Evolutionary conservation across 1,284 basidiomycete genomes (phyloP).

Genomic region (Moniliella sp.): DNA sequence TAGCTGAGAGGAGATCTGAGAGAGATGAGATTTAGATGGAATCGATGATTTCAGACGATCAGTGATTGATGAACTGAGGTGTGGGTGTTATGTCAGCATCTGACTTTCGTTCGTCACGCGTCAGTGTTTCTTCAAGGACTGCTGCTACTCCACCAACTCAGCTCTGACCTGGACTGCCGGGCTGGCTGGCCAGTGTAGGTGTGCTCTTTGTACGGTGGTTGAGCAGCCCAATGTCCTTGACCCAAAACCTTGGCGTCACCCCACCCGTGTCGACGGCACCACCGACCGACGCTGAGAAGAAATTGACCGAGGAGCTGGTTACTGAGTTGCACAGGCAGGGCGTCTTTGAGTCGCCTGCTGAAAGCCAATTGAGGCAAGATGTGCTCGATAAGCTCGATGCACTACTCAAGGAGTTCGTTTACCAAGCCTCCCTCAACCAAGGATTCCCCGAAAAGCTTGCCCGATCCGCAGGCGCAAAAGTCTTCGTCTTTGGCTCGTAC

Average conservation of each 20-base stretch:
- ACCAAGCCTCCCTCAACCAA: conserved; percentile 51
- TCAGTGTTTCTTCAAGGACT: no score
- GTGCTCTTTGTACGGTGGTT: no score
- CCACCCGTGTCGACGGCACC: conserved; percentile 54
- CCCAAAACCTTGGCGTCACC: conserved; percentile 42
- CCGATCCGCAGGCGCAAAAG: conserved; percentile 73
- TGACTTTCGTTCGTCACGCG: no score
- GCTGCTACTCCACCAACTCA: no score
- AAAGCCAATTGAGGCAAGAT: conserved; percentile 68
- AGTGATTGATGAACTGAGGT: no score
- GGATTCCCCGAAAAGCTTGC: conserved; percentile 73
- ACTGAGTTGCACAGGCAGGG: conserved; percentile 66
- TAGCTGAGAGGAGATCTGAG: no score
- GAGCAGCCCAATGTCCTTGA: no score
- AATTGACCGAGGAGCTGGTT: conserved; percentile 59
- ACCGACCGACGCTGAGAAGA: conserved; percentile 26
- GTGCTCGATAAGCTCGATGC: conserved; percentile 76
- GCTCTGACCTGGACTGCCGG: no score
- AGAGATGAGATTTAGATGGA: no score
- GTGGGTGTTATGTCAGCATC: no score
- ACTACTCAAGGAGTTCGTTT: conserved; percentile 82
- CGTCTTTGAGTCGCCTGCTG: conserved; percentile 72
- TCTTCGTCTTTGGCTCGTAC: conserved; percentile 83
- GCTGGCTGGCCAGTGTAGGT: no score
- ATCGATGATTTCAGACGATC: no score